Base-by-base conservation (phyloP, 1,139 yeast genomes). In the Zygoascus meyerae region DNA sequence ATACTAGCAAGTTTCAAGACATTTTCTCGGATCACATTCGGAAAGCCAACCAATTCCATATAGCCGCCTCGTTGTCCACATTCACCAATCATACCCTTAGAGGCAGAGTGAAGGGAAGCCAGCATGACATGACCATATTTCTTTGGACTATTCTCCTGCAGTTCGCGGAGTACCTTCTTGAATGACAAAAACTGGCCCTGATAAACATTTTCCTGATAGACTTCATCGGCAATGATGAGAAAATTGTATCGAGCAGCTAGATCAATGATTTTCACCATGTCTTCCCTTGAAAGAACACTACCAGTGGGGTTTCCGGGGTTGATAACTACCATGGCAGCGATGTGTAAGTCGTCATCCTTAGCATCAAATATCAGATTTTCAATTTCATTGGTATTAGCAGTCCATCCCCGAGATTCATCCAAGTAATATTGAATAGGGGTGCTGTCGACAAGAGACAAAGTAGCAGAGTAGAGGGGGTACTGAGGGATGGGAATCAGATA, bases 61-160 rank as follows among this genome's bases (percentile, higher is more conserved):
- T 90, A 94, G 3, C 99, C 98, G 60, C 97, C 98, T 68, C 98
- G 82, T 71, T 92, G 98, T 49, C 98, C 98, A 74, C 98, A 92
- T 70, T 92, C 98, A 50, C 98, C 99, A 57, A 89, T 78, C 60
- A 89, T 86, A 64, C 98, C 98, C 70, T 92, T 92, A 15, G 97
- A 90, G 34, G 95, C 89, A 12, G 97, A 89, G 66, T 92, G 97
- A 55, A 92, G 72, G 1, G 97, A 90, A 2, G 95, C 97, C 52
- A 94, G 75, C 62, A 89, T 95, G 39, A 92, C 94, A 51, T 79
- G 73, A 48, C 75, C 75, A 64, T 80, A 90, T 47, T 67, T 62
- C 16, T 77, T 75, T 9, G 72, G 71, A 11, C 79, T 78, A 52
- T 75, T 66, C 34, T 73, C 64, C 52, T 81, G 81, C 56, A 89